Evolutionary conservation across 1,139 yeast genomes (phyloP).

Genomic region (Nadsonia starkeyi-henricii): DNA sequence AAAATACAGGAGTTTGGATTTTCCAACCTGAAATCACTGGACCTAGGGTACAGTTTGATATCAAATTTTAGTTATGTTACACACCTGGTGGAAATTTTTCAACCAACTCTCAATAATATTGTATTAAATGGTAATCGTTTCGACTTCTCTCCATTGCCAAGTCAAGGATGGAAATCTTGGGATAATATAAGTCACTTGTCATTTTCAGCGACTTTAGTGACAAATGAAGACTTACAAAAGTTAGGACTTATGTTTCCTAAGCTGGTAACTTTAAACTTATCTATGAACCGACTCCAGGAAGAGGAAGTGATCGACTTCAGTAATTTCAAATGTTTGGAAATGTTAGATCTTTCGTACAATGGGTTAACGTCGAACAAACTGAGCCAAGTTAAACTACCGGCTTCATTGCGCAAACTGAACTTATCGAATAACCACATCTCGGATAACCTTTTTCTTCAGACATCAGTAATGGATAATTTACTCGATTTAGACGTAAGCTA

Average conservation of each 20-base stretch:
- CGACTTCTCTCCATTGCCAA: conserved; percentile 2
- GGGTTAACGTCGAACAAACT: conserved; percentile 1
- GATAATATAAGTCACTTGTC: conserved; percentile 19
- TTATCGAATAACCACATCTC: conserved; percentile 17
- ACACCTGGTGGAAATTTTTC: conserved; percentile 19
- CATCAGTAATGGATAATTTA: conserved; percentile 4
- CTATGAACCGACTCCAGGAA: conserved; percentile 29
- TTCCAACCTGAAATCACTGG: conserved; percentile 31
- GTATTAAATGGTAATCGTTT: conserved; percentile 55
- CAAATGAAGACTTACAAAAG: conserved; percentile 17
- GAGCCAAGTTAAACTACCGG: neutral
- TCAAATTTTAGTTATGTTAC: conserved; percentile 29
- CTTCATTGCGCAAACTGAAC: conserved; percentile 10
- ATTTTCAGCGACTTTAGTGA: conserved; percentile 26
- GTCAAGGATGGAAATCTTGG: neutral
- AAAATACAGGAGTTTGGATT: conserved; percentile 13
- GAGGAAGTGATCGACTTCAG: conserved; percentile 1
- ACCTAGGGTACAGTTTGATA: conserved; percentile 50
- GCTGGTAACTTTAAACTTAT: conserved; percentile 31
- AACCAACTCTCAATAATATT: conserved; percentile 29
- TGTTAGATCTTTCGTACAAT: conserved; percentile 36
- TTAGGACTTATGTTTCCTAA: conserved; percentile 32
- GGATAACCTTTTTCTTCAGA: neutral
- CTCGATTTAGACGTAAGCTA: conserved; percentile 32
- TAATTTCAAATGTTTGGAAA: conserved; percentile 12